A percentile compares a stretch with the other conserved stretches of the same genome.
Evolutionary conservation across 768 basidiomycete genomes (phyloP).

Genomic region (Trametes cinnabarina): DNA sequence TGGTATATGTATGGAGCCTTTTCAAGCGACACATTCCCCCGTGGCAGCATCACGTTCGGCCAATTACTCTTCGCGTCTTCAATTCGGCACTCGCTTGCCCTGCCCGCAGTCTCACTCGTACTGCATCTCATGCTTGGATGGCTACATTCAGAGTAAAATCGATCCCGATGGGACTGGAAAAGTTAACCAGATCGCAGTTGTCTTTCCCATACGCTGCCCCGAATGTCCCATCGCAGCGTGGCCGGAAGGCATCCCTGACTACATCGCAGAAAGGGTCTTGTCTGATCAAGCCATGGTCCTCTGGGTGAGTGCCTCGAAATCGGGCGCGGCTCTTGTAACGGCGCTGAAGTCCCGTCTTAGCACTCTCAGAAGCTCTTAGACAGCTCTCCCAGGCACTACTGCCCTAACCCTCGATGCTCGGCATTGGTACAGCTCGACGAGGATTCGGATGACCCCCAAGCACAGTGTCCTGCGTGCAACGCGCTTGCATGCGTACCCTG

Average conservation of each 20-base stretch:
- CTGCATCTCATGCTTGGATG: slow-evolving; percentile 35
- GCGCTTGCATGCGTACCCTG: slow-evolving; percentile 36
- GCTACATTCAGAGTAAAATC: slow-evolving; percentile 37
- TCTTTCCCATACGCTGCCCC: slow-evolving; percentile 40
- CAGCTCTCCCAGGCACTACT: slow-evolving; percentile 35
- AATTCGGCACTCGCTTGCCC: slow-evolving; percentile 36
- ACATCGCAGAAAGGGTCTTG: slow-evolving; percentile 33
- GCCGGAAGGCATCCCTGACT: slow-evolving; percentile 36
- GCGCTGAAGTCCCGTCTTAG: slow-evolving; percentile 16
- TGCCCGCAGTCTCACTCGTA: slow-evolving; percentile 37
- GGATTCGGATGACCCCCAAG: slow-evolving; percentile 34
- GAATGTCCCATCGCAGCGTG: slow-evolving; percentile 35
- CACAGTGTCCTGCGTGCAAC: slow-evolving; percentile 35
- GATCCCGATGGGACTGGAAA: slow-evolving; percentile 33
- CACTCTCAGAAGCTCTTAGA: slow-evolving; percentile 37
- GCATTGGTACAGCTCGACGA: slow-evolving; percentile 35
- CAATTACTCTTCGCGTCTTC: slow-evolving; percentile 34
- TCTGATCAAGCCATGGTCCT: slow-evolving; percentile 34
- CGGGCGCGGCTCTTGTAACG: neutral
- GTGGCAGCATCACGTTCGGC: slow-evolving; percentile 33
- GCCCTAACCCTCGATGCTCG: slow-evolving; percentile 40
- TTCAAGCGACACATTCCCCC: slow-evolving; percentile 35
- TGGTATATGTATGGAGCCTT: slow-evolving; percentile 40
- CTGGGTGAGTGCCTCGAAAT: slow-evolving; percentile 30
- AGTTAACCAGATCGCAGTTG: slow-evolving; percentile 28